Base-by-base conservation (phyloP, 75 land plant genomes). In the Sequoia sempervirens region DNA sequence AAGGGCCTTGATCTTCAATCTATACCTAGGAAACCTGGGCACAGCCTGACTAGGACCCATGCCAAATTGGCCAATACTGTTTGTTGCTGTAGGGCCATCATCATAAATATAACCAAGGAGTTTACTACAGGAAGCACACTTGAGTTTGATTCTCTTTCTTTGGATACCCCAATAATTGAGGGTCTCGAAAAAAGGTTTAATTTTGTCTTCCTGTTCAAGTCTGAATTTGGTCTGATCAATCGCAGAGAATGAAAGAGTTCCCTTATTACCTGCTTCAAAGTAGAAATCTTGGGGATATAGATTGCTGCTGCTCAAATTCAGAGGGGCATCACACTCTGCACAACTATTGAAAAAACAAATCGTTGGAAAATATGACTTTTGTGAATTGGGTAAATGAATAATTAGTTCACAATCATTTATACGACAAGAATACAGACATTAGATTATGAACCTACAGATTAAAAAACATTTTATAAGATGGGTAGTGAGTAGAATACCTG, bases 231-330 rank as follows among this genome's bases (percentile, higher is more conserved):
- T 87, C 70, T 90, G 83, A 87, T 96, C 97, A 76, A 94, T 79
- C 17, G 76, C 80, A 34, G 92, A 80, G 86, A 97, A 97, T n/a
- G 98, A 97, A 80, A 96, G 84, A 12, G 95, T 96, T 52, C 89
- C 89, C 74, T 96, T 96, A 90, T 96, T 94, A 10, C 99, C 98
- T 5, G 96, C 96, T 80, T 94, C 95, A 86, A 96, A 97, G 90
- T 94, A 97, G 73, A 85, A 80, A 86, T 89, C 85, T 12, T 93
- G 84, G 7, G 96, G 96, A 88, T 84, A 97, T 37, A 91, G 89
- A 28, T 92, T 58, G 81, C 66, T 69, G 45, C 84, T 38, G 86
- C 50, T 88, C 47, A 97, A 92, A 84, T 94, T 94, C 61, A 96
- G 89, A 53, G 90, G 80, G 4, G 88, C 73, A 1, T 90, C 92